These are phyloP conservation scores for Forsythia suspensa DNA, from an alignment of 257 asterid genomes.

Conservation along the genomic window DNA sequence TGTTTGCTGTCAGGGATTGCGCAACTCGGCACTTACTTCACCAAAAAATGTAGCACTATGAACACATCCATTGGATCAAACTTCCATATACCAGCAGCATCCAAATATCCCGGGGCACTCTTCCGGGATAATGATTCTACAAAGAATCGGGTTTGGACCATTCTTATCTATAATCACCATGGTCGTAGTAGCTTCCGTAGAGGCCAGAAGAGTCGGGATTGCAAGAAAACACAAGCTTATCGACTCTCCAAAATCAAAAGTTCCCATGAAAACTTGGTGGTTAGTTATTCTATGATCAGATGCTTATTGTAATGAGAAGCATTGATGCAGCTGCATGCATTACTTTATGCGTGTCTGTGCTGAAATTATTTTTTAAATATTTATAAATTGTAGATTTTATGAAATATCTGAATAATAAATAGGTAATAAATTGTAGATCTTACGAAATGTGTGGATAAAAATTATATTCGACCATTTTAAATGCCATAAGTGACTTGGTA, in stretches of 20 bases:
- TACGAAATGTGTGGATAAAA: no score
- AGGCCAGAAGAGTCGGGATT: conserved; percentile 29
- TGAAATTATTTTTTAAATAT: no score
- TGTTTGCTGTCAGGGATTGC: conserved; percentile 49
- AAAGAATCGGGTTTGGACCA: conserved; percentile 51
- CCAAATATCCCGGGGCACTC: conserved; percentile 44
- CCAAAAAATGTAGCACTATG: conserved; percentile 60
- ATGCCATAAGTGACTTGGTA: conserved; percentile 50
- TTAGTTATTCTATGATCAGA: conserved; percentile 56
- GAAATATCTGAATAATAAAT: no score
- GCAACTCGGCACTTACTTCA: conserved; percentile 56
- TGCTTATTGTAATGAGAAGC: conserved; percentile 60
- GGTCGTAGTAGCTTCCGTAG: conserved; percentile 46
- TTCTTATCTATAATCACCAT: conserved; percentile 34
- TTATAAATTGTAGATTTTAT: no score
- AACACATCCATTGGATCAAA: conserved; percentile 26
- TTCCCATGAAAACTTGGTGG: conserved; percentile 59
- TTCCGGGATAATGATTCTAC: conserved; percentile 59
- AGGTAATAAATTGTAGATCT: conserved; percentile 2
- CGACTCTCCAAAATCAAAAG: conserved; percentile 29
- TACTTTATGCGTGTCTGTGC: no score
- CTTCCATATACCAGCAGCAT: conserved; percentile 51
- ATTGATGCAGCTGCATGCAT: conserved; percentile 59
- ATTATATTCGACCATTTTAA: no score
- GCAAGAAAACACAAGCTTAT: conserved; percentile 33